Conservation (phyloP, 2,329 filamentous ascomycete genomes). For the Aureobasidium sp. region DNA sequence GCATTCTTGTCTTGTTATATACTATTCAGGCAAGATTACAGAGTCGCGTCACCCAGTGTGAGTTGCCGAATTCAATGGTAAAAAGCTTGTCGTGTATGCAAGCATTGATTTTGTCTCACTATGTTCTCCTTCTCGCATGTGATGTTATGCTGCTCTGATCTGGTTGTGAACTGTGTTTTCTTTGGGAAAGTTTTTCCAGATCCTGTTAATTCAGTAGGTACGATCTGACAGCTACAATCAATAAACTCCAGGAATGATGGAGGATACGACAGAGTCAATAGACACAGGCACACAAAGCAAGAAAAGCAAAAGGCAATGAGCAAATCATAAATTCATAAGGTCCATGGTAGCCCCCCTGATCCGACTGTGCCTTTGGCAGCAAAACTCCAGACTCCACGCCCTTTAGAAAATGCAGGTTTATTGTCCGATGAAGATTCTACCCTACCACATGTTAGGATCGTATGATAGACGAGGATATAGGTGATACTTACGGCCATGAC, state of each 20-base stretch:
- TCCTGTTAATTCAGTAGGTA: too few species aligned
- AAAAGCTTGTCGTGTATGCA: neutral
- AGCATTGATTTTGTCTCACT: neutral
- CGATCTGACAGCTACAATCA: neutral
- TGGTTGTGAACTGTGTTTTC: neutral
- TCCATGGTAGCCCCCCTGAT: neutral
- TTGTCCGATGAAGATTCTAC: conserved; percentile 19
- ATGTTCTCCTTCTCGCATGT: neutral
- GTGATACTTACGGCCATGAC: conserved; percentile 71
- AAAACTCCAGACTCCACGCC: conserved; percentile 9
- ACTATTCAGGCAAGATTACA: neutral
- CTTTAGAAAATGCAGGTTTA: neutral
- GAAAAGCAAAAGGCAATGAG: neutral
- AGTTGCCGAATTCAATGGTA: neutral
- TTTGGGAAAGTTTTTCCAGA: too few species aligned
- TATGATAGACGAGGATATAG: neutral
- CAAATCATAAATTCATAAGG: neutral
- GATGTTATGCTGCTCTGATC: neutral
- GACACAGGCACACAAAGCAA: neutral
- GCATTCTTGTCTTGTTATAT: neutral
- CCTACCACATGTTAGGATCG: conserved; percentile 10
- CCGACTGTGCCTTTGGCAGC: neutral
- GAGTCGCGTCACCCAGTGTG: neutral
- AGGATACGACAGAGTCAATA: neutral
- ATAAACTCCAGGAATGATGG: neutral